Evolutionary conservation across 192 early-diverging fungal species (phyloP), one percentile per base, ranked within the genome.

Genomic region (Funneliformis mosseae): DNA sequence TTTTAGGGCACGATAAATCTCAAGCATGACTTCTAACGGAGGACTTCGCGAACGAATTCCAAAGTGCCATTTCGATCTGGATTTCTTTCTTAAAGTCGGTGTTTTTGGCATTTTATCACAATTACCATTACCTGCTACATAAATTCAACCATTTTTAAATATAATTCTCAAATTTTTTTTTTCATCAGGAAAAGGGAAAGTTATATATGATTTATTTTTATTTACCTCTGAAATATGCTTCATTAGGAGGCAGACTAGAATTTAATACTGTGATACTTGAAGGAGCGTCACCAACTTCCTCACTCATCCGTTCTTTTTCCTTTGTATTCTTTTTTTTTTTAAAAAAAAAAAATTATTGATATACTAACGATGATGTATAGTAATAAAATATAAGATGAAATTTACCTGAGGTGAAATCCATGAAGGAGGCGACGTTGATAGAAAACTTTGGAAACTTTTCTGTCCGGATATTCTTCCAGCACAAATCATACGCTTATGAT

Each of bases 1-100:
- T 74, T 92, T 91, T 72, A 99, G 85, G 0, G 97, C 96, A 16
- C 93, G 90, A 86, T 96, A 99, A 11, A 99, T 96, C 82, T 99
- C 98, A 8, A 94, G 88, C 98, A 99, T 98, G 21, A 99, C 96
- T 82, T 98, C 97, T 48, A 90, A 88, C 0, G 98, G 97, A 33
- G 95, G 93, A 79, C 92, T 94, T 75, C 94, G 89, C 27, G 94
- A 96, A 69, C 98, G 91, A 79, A 99, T 99, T 25, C 98, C 98
- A 89, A 98, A 98, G 86, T 99, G 97, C 98, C 98, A 99, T 84
- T 94, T 94, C 7, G 95, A 92, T 64, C 95, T 86, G 6, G 88
- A 85, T 38, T 85, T 87, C 23, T 78, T 64, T 69, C 72, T 78
- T 27, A 81, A 60, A 23, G 83, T 85, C 33, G 33, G 33, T 25